Base-by-base conservation (phyloP, 805 yeast genomes). In the Lipomyces starkeyi region DNA sequence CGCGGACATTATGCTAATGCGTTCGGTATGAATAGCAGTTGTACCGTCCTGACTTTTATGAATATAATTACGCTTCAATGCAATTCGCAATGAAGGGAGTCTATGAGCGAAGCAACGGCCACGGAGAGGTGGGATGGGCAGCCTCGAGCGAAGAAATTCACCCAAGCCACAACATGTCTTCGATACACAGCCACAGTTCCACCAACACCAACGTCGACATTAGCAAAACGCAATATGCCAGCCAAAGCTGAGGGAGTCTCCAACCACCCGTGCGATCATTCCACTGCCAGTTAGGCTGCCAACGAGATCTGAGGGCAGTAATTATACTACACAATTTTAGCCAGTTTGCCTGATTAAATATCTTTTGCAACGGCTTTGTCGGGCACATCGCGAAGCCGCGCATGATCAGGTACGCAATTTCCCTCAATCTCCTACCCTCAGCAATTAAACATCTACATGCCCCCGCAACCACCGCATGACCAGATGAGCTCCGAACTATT, bases 401-500 rank as follows among this genome's bases (percentile, higher is more conserved):
- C 49, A 43, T 43, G 49, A 43, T 7, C 49, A 17, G 49, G 22
- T n/a, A 43, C 3, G 22, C 20, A 17, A n/a, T n/a, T n/a, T 43
- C 49, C 49, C 20, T 9, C 49, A 1, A 2, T 4, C 43, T 17
- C 49, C 49, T 7, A 43, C 49, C 22, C 3, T n/a, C 22, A 43
- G 6, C 20, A 43, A 17, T 43, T 1, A 17, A 17, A n/a, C 49
- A 53, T 11, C 56, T 53, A 53, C 56, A 53, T 53, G 56, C 56
- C 56, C n/a, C 25, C 56, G 34, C 29, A 27, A 2, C 2, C 56
- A 25, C 56, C 34, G 56, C 56, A 53, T 25, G 34, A 25, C 29
- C 56, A 62, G 22, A 69, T 69, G 72, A 58, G 64, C 25, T 63
- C 72, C 9, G 72, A 69, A 2, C 40, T 69, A 34, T 69, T 64